Conservation (phyloP, 805 yeast genomes). For the Lachancea sp. region DNA sequence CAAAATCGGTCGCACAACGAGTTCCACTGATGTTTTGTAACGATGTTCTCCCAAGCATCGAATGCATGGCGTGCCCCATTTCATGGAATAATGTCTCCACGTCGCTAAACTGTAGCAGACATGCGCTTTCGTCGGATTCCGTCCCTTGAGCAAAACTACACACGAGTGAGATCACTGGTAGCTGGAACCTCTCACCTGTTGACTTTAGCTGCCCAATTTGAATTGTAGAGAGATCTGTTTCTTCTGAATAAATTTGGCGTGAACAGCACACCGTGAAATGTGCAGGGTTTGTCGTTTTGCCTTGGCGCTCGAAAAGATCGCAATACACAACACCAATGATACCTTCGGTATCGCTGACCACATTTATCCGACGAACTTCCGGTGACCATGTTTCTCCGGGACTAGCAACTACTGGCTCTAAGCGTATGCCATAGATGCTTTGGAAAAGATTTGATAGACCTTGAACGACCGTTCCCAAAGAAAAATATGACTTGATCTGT, state of each 20-base stretch:
- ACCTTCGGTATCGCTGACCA: slow-evolving; percentile 56
- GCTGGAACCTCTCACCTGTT: slow-evolving; percentile 51
- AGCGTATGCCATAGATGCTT: slow-evolving; percentile 66
- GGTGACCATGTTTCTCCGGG: slow-evolving; percentile 84
- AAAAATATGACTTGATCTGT: slow-evolving; percentile 63
- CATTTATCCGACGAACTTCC: slow-evolving; percentile 78
- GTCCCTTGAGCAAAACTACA: slow-evolving; percentile 62
- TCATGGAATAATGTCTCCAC: slow-evolving; percentile 95
- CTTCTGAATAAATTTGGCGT: slow-evolving; percentile 61
- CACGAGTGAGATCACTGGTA: slow-evolving; percentile 84
- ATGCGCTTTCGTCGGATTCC: slow-evolving; percentile 37
- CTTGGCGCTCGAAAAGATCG: slow-evolving; percentile 74
- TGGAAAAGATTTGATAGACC: slow-evolving; percentile 72
- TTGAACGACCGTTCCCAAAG: slow-evolving; percentile 78
- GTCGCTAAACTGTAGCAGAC: slow-evolving; percentile 64
- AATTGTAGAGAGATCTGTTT: slow-evolving; percentile 35
- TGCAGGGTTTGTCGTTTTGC: slow-evolving; percentile 80
- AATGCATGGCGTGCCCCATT: slow-evolving; percentile 98
- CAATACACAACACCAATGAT: slow-evolving; percentile 77
- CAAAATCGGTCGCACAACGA: slow-evolving; percentile 92
- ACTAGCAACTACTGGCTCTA: slow-evolving; percentile 56
- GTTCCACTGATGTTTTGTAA: slow-evolving; percentile 93
- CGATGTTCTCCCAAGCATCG: slow-evolving; percentile 88
- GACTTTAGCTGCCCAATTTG: slow-evolving; percentile 31
- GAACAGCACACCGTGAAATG: slow-evolving; percentile 95